Conservation (phyloP, 2,329 filamentous ascomycete species). For the Pseudogymnoascus sp. region DNA sequence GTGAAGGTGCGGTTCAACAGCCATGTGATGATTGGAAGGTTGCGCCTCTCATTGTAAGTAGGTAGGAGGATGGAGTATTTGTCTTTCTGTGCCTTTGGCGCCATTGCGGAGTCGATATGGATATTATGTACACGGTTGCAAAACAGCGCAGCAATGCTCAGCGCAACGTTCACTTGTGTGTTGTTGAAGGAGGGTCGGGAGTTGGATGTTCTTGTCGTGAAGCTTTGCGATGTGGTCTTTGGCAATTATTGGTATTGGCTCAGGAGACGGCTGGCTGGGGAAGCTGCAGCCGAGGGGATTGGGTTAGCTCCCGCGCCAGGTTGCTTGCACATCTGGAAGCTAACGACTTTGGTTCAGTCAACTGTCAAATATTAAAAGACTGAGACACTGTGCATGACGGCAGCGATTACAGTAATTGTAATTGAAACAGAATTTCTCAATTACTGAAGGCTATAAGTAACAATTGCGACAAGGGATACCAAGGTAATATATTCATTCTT, state of each 20-base stretch:
- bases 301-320: constrained; percentile 7
- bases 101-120: constrained; percentile 2
- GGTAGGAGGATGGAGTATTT: constrained; percentile 97
- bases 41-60: constrained; percentile 96
- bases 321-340: constrained; percentile 1
- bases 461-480: neutral
- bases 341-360: constrained; percentile 1
- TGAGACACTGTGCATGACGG: too few species aligned
- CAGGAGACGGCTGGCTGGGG: constrained; percentile 5
- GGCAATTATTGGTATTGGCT: constrained; percentile 5
- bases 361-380: neutral
- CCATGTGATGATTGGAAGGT: constrained; percentile 94
- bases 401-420: too few species aligned
- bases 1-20: constrained; percentile 88
- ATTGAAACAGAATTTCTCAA: too few species aligned
- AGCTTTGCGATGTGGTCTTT: constrained; percentile 9
- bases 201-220: constrained; percentile 2
- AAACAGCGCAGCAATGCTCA: neutral
- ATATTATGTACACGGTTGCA: neutral
- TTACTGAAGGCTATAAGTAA: neutral
- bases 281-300: constrained; percentile 4
- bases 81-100: constrained; percentile 39
- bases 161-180: neutral
- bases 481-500: constrained; percentile 3
- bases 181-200: neutral